Percentiles rank a stretch among this genome's conserved stretches.
Conservation (phyloP, 2,329 filamentous ascomycete species). For the Coniochaeta sp. region DNA sequence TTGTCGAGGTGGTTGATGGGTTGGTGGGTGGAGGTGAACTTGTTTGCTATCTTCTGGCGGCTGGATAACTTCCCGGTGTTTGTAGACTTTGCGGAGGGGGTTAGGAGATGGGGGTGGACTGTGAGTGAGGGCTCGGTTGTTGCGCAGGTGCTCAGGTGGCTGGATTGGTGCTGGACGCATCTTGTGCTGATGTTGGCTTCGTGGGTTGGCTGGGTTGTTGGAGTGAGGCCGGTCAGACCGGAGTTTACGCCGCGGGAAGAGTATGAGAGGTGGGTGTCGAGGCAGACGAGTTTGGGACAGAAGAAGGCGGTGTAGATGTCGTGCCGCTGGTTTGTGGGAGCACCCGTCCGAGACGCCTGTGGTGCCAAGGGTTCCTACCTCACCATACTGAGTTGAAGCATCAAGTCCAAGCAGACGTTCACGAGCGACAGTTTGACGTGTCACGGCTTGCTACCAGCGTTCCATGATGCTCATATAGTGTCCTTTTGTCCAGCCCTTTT, state of each 20-base stretch:
- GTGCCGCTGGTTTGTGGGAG: too few relatives aligned
- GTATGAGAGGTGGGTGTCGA: background rate
- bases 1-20: conserved; percentile 7
- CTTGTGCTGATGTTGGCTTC: conserved; percentile 2
- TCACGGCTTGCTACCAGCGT: background rate
- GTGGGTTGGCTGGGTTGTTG: conserved; percentile 4
- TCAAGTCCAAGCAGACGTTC: background rate
- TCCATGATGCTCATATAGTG: background rate
- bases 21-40: conserved; percentile 19
- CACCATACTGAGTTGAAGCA: background rate
- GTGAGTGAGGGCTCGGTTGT: conserved; percentile 9
- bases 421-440: background rate
- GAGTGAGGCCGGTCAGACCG: conserved; percentile 4
- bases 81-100: conserved; percentile 16
- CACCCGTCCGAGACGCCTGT: too few relatives aligned
- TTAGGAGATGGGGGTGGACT: conserved; percentile 3
- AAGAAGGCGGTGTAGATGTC: background rate
- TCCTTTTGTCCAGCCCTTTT: background rate
- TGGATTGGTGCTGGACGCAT: conserved; percentile 4
- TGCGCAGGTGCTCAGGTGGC: conserved; percentile 8
- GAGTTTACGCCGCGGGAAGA: conserved; percentile 7
- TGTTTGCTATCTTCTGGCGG: conserved; percentile 18
- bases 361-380: background rate
- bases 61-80: conserved; percentile 23
- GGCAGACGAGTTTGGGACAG: background rate